Evolutionary conservation across 2,329 filamentous ascomycete species (phyloP).

Genomic region (Alternaria arborescens): DNA sequence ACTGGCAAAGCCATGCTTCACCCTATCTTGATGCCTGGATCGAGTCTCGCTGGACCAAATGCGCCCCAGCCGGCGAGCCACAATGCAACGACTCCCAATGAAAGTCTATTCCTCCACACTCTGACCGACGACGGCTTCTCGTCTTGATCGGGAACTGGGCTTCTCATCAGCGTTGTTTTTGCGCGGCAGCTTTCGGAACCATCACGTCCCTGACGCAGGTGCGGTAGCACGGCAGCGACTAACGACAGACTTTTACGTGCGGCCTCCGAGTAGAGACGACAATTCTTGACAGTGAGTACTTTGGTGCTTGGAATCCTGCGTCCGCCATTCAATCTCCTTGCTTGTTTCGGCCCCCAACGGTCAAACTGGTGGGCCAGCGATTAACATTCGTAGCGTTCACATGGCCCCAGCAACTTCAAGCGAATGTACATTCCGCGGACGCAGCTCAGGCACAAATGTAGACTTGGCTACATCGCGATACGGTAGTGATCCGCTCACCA

Average conservation of each 20-base stretch:
- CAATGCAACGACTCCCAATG: slow-evolving; percentile 30
- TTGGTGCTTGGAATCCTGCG: slow-evolving; percentile 7
- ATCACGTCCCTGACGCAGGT: slow-evolving; percentile 34
- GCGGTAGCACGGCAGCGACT: slow-evolving; percentile 34
- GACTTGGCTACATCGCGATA: slow-evolving; percentile 25
- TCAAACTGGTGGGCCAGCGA: slow-evolving; percentile 25
- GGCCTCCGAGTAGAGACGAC: slow-evolving; percentile 18
- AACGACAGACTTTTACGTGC: slow-evolving; percentile 21
- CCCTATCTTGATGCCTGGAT: slow-evolving; percentile 33
- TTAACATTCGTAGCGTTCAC: slow-evolving; percentile 25
- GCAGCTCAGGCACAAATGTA: slow-evolving; percentile 22
- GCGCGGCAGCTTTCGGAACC: slow-evolving; percentile 21
- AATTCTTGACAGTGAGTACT: slow-evolving; percentile 12
- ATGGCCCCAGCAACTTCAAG: slow-evolving; percentile 16
- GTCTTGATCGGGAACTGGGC: slow-evolving; percentile 29
- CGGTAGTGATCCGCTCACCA: slow-evolving; percentile 35
- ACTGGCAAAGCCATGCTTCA: slow-evolving; percentile 28
- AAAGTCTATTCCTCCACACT: slow-evolving; percentile 27
- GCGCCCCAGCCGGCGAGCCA: slow-evolving; percentile 37
- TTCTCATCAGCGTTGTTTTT: slow-evolving; percentile 34
- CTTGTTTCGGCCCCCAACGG: slow-evolving; percentile 34
- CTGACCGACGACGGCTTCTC: slow-evolving; percentile 18
- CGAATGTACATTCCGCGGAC: slow-evolving; percentile 24
- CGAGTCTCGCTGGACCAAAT: slow-evolving; percentile 26
- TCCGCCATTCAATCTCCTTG: slow-evolving; percentile 17